Percentiles rank a stretch among this genome's conserved stretches.
These are phyloP conservation scores for Penicillium longicatenatum DNA, from an alignment of 495 filamentous ascomycete species.

Conservation along the genomic window DNA sequence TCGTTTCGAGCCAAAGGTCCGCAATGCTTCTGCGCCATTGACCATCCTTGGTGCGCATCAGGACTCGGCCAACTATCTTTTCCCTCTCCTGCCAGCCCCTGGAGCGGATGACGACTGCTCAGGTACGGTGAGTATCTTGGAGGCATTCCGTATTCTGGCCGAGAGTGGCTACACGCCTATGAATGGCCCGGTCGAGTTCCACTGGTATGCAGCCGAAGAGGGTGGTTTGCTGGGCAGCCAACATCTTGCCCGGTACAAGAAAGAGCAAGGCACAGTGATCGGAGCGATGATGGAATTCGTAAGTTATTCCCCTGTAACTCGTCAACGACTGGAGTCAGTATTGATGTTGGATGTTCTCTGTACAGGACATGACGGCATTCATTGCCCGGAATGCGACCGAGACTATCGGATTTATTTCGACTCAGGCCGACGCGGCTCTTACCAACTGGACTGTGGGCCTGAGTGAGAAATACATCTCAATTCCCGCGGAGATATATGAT, in stretches of 20 bases:
- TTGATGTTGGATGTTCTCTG: background rate
- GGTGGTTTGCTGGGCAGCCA: slow-evolving; percentile 18
- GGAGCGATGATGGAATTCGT: slow-evolving; percentile 22
- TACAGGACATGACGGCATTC: slow-evolving; percentile 16
- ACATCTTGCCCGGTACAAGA: slow-evolving; percentile 15
- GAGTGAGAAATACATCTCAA: slow-evolving; percentile 15
- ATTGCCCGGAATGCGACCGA: slow-evolving; percentile 15
- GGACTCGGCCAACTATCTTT: slow-evolving; percentile 20
- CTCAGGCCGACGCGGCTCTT: slow-evolving; percentile 11
- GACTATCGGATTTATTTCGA: slow-evolving; percentile 17
- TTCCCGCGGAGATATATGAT: slow-evolving; percentile 15
- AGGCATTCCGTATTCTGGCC: slow-evolving; percentile 16
- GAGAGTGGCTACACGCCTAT: slow-evolving; percentile 12
- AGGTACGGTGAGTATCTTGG: slow-evolving; percentile 18
- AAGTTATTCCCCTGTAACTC: background rate
- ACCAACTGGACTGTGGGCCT: slow-evolving; percentile 16
- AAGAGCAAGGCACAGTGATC: slow-evolving; percentile 12
- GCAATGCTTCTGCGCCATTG: slow-evolving; percentile 14
- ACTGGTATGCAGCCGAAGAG: slow-evolving; percentile 22
- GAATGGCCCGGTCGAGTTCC: slow-evolving; percentile 18
- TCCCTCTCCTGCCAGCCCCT: slow-evolving; percentile 17
- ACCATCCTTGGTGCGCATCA: slow-evolving; percentile 18
- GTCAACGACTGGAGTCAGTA: background rate
- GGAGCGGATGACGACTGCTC: slow-evolving; percentile 20
- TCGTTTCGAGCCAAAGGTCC: slow-evolving; percentile 18